Conservation (phyloP, 345 rosid genomes). For the Dovyalis caffra region DNA sequence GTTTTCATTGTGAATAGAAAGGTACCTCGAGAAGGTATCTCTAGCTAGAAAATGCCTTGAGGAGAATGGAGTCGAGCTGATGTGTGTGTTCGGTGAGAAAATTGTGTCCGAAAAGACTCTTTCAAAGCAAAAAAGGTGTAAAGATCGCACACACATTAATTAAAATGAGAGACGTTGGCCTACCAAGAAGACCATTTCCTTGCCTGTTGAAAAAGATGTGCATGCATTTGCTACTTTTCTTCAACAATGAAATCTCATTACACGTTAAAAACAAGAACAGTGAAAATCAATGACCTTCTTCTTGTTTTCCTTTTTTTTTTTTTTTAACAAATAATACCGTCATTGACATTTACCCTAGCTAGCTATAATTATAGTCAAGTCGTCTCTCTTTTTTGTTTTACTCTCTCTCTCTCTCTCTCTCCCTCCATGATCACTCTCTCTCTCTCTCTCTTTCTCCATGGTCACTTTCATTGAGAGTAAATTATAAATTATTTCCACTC, state of each 20-base stretch:
- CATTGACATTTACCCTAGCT: not conserved
- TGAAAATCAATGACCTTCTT: not conserved
- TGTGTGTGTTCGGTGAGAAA: not conserved
- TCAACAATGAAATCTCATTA: not conserved
- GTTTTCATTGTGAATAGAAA: not conserved
- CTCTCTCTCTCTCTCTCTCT: too few relatives aligned
- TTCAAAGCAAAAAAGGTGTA: not conserved
- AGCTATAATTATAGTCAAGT: too few relatives aligned
- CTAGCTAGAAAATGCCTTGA: slow-evolving; percentile 4
- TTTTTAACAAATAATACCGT: not conserved
- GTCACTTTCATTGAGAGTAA: not conserved
- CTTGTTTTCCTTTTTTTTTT: too few relatives aligned
- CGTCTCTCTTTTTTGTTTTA: too few relatives aligned
- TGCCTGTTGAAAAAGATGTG: not conserved
- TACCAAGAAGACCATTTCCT: slow-evolving; percentile 18
- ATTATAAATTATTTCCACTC: too few relatives aligned
- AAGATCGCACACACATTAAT: not conserved
- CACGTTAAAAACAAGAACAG: too few relatives aligned
- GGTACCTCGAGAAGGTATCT: slow-evolving; percentile 13
- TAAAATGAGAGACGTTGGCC: not conserved
- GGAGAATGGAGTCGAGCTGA: not conserved
- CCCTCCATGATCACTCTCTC: too few relatives aligned
- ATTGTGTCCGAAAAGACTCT: not conserved
- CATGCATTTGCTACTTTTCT: not conserved
- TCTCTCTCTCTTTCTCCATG: not conserved